Percentiles rank a stretch among this genome's conserved stretches.
Conservation (phyloP, 768 basidiomycete genomes). For the Russula sp. region DNA sequence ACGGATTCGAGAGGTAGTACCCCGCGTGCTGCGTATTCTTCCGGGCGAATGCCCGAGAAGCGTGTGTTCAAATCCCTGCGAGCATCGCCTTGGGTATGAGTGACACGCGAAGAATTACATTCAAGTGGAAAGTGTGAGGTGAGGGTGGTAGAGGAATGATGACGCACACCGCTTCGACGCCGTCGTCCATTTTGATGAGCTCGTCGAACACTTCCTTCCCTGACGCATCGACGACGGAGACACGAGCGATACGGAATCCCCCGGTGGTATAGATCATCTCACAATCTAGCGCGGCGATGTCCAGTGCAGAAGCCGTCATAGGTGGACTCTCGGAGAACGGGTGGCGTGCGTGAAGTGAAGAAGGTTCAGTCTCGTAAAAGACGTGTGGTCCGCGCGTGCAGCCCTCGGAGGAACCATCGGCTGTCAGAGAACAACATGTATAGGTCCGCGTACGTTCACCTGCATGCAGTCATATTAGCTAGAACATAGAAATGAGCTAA, state of each 20-base stretch:
- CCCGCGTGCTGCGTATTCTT: constrained; percentile 48
- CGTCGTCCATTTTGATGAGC: constrained; percentile 71
- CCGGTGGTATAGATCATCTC: constrained; percentile 96
- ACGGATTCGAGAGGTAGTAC: constrained; percentile 58
- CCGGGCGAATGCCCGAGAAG: constrained; percentile 73
- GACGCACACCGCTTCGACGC: constrained; percentile 67
- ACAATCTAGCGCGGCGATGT: constrained; percentile 88
- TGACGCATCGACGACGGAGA: constrained; percentile 77
- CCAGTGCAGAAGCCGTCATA: constrained; percentile 38
- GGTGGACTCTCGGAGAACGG: constrained; percentile 51
- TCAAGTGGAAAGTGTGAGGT: neutral
- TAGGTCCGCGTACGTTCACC: constrained; percentile 64
- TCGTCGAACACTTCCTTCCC: constrained; percentile 78
- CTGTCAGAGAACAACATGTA: constrained; percentile 69
- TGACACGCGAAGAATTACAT: neutral
- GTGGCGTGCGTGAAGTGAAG: constrained; percentile 64
- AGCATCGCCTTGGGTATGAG: neutral
- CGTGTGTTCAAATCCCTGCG: constrained; percentile 85
- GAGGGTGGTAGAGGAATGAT: neutral
- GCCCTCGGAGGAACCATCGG: constrained; percentile 47
- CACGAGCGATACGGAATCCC: constrained; percentile 83
- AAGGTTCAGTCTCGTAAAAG: constrained; percentile 69
- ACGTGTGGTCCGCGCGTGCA: constrained; percentile 83
- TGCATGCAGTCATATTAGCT: constrained; percentile 25
- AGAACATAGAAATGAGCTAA: neutral